Evolutionary conservation across 768 basidiomycete genomes (phyloP), one percentile per base, ranked within the genome.

Genomic region (Serendipita sp.): DNA sequence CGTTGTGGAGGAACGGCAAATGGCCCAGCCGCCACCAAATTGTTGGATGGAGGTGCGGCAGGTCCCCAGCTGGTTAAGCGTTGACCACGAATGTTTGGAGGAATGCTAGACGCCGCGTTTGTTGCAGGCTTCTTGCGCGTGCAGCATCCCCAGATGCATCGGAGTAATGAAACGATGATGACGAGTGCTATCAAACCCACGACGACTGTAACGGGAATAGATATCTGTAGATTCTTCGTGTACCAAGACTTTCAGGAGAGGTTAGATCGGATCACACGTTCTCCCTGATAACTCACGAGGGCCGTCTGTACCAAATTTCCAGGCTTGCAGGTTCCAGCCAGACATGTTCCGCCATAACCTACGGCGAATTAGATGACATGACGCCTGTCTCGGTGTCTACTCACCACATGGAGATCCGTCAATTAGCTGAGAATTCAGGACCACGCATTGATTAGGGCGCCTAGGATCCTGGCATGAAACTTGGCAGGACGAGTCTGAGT

Each of bases 331-430:
- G 72, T 77, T 31, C 85, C 83, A 62, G 76, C 74, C 17, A 71
- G 65, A 69, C 90, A 92, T 62, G 77, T 76, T 24, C 88, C 90
- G 33, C 84, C 88, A 68, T 81, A 87, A 3, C 86, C 83, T 85
- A 33, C 20, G 26, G 22, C 62, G 50, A 50, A n/a, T 28, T 20
- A 61, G 34, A 60, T 53, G 24, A 38, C 31, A 22, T 44, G 20
- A 62, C 26, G 20, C 42, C 53, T 66, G 38, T 41, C 61, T 64
- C 67, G 45, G 65, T 44, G 61, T 60, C 20, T 58, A 75, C 81
- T 64, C 68, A 82, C 89, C 89, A 71, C 90, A 94, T 14, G 88
- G 83, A 31, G 87, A 89, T 24, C 90, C 91, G 70, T 90, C 86
- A 61, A 88, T 76, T 56, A 92, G 81, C 45, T 80, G 71, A 2